Evolutionary conservation across 208 protist genomes (phyloP), one percentile per base, ranked within the genome.

Genomic region (Naegleria lovaniensis): DNA sequence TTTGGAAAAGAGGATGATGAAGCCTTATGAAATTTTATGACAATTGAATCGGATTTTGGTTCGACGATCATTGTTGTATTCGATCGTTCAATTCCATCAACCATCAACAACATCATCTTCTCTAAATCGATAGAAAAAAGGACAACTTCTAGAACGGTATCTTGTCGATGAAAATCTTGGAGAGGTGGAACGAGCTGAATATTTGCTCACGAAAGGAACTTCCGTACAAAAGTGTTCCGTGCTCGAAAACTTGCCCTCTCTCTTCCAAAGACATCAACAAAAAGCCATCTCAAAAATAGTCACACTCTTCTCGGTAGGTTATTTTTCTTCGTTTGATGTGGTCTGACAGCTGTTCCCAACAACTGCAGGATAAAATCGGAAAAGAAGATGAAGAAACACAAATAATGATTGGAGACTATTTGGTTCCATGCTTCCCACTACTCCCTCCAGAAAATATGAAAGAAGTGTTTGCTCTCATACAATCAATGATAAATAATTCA

Each of bases 121-220:
- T 79, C 9, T 6, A 79, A 36, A 36, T 79, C 58, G 2, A 36
- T 79, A 88, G 85, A 88, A 88, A 88, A 88, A 88, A 58, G 85
- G 41, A 88, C 9, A 88, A 58, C 13, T 39, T 11, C 55, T 40
- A 0, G 85, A 52, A 2, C 51, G 43, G 11, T 58, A 88, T 58
- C 22, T 88, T 0, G 85, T 88, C 29, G 85, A 88, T 39, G 85
- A 88, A 88, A 58, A 33, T 58, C 41, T 88, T 5, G 85, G 43
- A 29, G 85, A 88, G 5, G n/a, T 58, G 2, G 85, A 88, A 19
- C 33, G 85, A 36, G 85, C 85, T 58, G 22, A 58, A 16, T 38
- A 38, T 58, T 2, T 88, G 9, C 43, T 88, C 9, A 59, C 33
- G 29, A 59, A 55, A 29, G 85, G 85, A 19, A 40, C 85, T 1